Evolutionary conservation across 805 yeast genomes (phyloP).

Genomic region (Teunomyces panamensis): DNA sequence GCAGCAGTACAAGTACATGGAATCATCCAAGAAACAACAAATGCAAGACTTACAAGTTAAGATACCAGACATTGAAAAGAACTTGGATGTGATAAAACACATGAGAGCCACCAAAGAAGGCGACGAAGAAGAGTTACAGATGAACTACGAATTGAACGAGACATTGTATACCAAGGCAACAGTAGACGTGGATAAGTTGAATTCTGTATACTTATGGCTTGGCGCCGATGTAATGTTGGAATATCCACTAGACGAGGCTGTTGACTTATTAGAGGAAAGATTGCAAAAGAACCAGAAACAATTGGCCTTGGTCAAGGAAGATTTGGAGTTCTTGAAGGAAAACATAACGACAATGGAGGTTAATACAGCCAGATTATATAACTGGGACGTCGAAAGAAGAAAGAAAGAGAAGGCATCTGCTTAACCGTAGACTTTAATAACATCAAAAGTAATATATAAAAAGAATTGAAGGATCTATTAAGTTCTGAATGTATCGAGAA

Average conservation of each 20-base stretch:
- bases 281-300: slow-evolving; percentile 60
- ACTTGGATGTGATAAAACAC: slow-evolving; percentile 68
- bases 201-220: slow-evolving; percentile 82
- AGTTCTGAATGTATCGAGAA: slow-evolving; percentile 57
- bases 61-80: slow-evolving; percentile 89
- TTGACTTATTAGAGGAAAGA: slow-evolving; percentile 60
- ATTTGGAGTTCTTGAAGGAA: slow-evolving; percentile 77
- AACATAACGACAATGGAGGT: slow-evolving; percentile 98
- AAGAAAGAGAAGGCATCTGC: slow-evolving; percentile 28
- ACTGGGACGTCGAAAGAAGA: slow-evolving; percentile 84
- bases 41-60: slow-evolving; percentile 56
- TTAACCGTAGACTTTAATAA: background rate
- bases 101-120: slow-evolving; percentile 48
- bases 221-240: slow-evolving; percentile 98
- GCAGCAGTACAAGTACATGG: slow-evolving; percentile 90
- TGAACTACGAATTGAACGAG: slow-evolving; percentile 91
- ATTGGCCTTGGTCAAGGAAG: slow-evolving; percentile 68
- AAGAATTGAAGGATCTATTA: slow-evolving; percentile 12
- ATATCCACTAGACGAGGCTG: slow-evolving; percentile 87
- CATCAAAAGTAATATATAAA: background rate
- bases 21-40: slow-evolving; percentile 49
- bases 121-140: slow-evolving; percentile 36
- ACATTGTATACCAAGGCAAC: slow-evolving; percentile 85
- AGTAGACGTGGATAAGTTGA: slow-evolving; percentile 53
- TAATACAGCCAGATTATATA: slow-evolving; percentile 87